Conservation (phyloP, 2,329 filamentous ascomycete genomes). For the Dactylellina haptotyla region DNA sequence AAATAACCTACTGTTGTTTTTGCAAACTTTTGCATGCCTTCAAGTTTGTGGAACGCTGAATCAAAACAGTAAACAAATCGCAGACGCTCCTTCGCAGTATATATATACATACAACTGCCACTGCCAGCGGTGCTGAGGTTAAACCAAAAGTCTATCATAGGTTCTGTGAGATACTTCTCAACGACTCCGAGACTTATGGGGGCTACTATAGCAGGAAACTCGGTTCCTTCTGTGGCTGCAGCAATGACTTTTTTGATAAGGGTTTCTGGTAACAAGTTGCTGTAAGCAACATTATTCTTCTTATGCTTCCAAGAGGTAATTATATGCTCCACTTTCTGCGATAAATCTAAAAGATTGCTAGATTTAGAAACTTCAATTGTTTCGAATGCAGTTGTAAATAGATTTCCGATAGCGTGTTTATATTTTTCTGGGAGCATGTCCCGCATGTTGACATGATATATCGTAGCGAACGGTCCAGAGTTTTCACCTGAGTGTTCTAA, state of each 20-base stretch:
- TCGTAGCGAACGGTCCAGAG: background rate
- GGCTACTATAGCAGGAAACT: background rate
- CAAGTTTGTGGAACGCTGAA: background rate
- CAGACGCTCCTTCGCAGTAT: conserved; percentile 10
- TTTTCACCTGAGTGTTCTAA: conserved; percentile 5
- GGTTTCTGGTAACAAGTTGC: background rate
- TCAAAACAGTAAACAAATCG: conserved; percentile 18
- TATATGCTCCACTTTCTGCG: background rate
- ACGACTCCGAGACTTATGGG: conserved; percentile 16
- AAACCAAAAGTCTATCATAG: conserved; percentile 27
- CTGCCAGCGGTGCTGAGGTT: background rate
- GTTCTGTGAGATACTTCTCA: conserved; percentile 23
- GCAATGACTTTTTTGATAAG: background rate
- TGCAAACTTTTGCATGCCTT: background rate
- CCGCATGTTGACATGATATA: conserved; percentile 11
- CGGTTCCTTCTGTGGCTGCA: background rate
- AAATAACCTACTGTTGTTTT: background rate
- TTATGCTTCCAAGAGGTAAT: conserved; percentile 1
- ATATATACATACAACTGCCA: background rate
- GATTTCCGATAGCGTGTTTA: background rate
- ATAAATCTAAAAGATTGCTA: background rate
- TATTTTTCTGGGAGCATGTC: conserved; percentile 4
- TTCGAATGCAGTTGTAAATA: conserved; percentile 19
- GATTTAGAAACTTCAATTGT: background rate
- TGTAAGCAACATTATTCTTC: background rate